Conservation (phyloP, 345 rosid genomes). For the Litchi chinensis region DNA sequence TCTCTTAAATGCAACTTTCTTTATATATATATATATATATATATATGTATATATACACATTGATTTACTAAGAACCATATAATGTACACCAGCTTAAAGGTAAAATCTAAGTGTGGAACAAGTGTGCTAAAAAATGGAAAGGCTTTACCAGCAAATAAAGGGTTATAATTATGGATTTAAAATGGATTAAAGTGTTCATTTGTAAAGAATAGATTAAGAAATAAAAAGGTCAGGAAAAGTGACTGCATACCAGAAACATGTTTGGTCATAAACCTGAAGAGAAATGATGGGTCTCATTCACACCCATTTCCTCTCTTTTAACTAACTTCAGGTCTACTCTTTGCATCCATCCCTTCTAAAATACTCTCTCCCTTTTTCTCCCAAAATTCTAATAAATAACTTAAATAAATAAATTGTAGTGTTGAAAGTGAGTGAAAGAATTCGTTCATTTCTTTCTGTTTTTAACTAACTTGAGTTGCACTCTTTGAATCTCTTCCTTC, state of each 20-base stretch:
- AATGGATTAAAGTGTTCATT: not conserved
- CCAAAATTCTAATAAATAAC: not conserved
- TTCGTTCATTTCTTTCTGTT: slow-evolving; percentile 1
- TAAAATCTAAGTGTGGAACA: not conserved
- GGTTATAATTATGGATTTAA: not conserved
- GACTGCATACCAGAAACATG: slow-evolving; percentile 18
- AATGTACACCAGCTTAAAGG: not conserved
- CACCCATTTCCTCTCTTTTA: slow-evolving; percentile 18
- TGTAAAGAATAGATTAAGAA: not conserved
- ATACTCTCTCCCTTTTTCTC: slow-evolving; percentile 19
- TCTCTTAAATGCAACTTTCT: too few relatives aligned
- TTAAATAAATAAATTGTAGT: not conserved
- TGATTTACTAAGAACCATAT: not conserved
- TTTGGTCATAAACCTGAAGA: slow-evolving; percentile 12
- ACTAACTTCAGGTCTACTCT: slow-evolving; percentile 46
- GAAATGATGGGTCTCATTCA: slow-evolving; percentile 34
- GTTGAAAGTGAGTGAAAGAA: not conserved
- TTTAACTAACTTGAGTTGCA: slow-evolving; percentile 44
- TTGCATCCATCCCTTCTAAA: slow-evolving; percentile 36
- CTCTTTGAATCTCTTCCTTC: slow-evolving; percentile 52
- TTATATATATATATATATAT: too few relatives aligned
- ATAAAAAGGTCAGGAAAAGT: slow-evolving; percentile 14
- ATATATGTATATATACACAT: too few relatives aligned
- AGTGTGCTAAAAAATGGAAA: not conserved
- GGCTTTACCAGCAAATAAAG: not conserved